These are phyloP conservation scores for Ophiocordyceps australis DNA, from an alignment of 2,329 filamentous ascomycete genomes.

Conservation along the genomic window DNA sequence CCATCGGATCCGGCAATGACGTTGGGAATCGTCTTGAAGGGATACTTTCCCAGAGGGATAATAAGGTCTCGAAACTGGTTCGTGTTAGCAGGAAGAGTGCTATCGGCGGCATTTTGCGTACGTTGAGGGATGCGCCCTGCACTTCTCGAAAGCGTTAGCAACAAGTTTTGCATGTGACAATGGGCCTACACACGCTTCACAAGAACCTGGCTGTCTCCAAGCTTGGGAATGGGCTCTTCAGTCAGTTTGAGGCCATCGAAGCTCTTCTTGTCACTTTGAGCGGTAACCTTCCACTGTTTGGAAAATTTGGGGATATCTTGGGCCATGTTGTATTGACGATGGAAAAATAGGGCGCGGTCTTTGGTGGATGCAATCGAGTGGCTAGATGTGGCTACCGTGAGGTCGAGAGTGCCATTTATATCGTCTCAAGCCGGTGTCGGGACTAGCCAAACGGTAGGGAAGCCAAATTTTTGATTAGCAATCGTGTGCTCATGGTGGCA, in stretches of 20 bases:
- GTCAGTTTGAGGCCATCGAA: constrained; percentile 42
- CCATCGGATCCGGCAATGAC: constrained; percentile 33
- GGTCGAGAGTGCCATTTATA: no score
- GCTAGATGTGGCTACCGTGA: no score
- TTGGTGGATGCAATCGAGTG: no score
- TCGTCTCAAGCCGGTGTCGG: no score
- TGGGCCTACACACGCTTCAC: constrained; percentile 29
- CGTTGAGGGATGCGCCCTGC: constrained; percentile 31
- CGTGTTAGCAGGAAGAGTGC: neutral
- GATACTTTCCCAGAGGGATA: constrained; percentile 22
- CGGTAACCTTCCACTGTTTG: constrained; percentile 35
- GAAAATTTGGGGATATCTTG: constrained; percentile 20
- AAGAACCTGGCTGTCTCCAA: constrained; percentile 55
- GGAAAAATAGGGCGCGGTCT: no score
- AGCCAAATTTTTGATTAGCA: no score
- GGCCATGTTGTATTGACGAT: constrained; percentile 9
- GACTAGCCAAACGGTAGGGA: no score
- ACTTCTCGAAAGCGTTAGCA: constrained; percentile 13
- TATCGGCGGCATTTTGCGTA: constrained; percentile 4
- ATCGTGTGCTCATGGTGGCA: no score
- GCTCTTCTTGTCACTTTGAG: constrained; percentile 18
- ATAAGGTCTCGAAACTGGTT: constrained; percentile 30
- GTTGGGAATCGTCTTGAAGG: constrained; percentile 13
- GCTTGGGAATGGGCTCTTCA: constrained; percentile 35
- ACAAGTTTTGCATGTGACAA: neutral